Base-by-base conservation (phyloP, 129 eudicot species). In the Helianthus tuberosus region DNA sequence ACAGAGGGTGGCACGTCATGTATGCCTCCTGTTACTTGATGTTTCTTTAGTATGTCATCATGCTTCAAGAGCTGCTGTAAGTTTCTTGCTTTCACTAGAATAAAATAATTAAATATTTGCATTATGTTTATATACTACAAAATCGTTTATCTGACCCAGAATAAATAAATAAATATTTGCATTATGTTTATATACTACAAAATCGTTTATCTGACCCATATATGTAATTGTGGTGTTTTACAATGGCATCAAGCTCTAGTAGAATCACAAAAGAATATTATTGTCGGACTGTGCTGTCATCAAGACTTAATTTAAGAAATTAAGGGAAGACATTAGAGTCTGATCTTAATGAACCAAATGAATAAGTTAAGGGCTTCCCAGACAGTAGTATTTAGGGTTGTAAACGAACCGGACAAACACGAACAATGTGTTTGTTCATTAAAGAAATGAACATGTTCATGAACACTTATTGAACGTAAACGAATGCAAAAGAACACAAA, bases 11-110 rank as follows among this genome's bases (percentile, higher is more conserved):
- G 96, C 98, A 64, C 86, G 76, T 50, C 96, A 89, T 79, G 84
- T 90, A 41, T 93, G 98, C 80, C 86, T 86, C 69, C 82, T 93
- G 82, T 82, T 93, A 76, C 87, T 93, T 81, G 98, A 93, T 57
- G 96, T 88, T 79, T 90, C 96, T 17, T 79, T 93, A 57, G 82
- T 81, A 74, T 77, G 88, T 55, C 87, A 79, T 32, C 86, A 84
- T 84, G 86, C 89, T 72, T 76, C 91, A 39, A 90, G 82, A 86
- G 85, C 86, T 55, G 85, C 87, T 72, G 98, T 93, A 89, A 89
- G 96, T 66, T 89, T 76, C 61, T 61, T 43, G 64, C 14, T 75
- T 71, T 69, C 50, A 68, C 75, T 76, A 58, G 50, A 58, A 32
- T 15, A 57, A 57, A 25, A n/a, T 12, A 36, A 1, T 75, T 29